These are phyloP conservation scores for Candida ulmi DNA, from an alignment of 805 yeast genomes.

Conservation along the genomic window DNA sequence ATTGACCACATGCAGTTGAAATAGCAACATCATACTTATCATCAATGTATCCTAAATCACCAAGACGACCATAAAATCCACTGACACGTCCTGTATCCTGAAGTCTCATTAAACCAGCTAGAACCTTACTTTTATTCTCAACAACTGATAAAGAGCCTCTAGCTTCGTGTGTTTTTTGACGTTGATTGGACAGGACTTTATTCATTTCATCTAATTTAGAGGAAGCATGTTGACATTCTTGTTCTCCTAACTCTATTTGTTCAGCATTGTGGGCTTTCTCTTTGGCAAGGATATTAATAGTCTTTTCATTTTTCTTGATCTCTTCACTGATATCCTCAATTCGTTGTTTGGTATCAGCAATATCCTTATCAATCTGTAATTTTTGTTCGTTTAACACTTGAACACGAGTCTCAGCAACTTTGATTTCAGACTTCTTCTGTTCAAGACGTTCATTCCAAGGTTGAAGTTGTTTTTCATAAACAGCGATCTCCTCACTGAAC, in stretches of 20 bases:
- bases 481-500: constrained; percentile 59
- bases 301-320: constrained; percentile 45
- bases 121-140: constrained; percentile 69
- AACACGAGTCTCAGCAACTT: constrained; percentile 61
- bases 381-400: constrained; percentile 48
- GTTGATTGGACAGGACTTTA: constrained; percentile 40
- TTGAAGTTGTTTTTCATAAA: constrained; percentile 58
- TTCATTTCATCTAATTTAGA: constrained; percentile 48
- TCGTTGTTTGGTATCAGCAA: constrained; percentile 37
- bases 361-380: constrained; percentile 36
- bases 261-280: constrained; percentile 44
- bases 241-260: constrained; percentile 55
- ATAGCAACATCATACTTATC: constrained; percentile 87
- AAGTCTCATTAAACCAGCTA: constrained; percentile 60
- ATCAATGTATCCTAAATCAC: constrained; percentile 89
- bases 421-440: constrained; percentile 55
- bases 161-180: constrained; percentile 68
- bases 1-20: constrained; percentile 88
- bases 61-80: constrained; percentile 88
- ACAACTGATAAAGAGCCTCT: constrained; percentile 46
- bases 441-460: constrained; percentile 78
- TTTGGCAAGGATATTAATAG: constrained; percentile 37
- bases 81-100: constrained; percentile 74
- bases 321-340: constrained; percentile 40
- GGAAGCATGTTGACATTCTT: constrained; percentile 47